Base-by-base conservation (phyloP, 352 stramenopile species). In the Plasmopara halstedii region DNA sequence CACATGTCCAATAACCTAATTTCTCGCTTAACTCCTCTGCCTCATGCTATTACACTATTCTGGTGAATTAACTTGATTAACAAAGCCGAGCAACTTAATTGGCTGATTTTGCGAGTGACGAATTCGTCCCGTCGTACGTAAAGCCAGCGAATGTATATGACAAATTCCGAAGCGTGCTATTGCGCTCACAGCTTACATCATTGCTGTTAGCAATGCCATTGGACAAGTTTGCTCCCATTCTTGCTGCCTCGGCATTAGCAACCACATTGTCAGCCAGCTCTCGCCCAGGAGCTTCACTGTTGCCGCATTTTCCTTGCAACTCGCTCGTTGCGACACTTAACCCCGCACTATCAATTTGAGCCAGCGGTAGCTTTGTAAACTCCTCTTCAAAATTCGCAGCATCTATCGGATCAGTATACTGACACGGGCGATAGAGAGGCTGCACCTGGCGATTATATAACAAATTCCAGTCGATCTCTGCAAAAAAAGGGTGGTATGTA, bases 141-240 rank as follows among this genome's bases (percentile, higher is more conserved):
- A 90, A 90, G 29, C 79, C 79, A 10, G 77, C 75, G 41, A 90
- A 90, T 32, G 79, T 90, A 54, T 91, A 91, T 56, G 79, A 91
- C 58, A 91, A 56, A 58, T 87, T 91, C 26, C 80, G 70, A 31
- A 82, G 54, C 54, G 69, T 72, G 50, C 70, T 88, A 60, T 83
- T 83, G 47, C 68, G 61, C 34, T 67, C 53, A 19, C 44, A 59
- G 36, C 53, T 70, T 19, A 59, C 67, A 6, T 56, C 63, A n/a
- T 34, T 65, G 34, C 70, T 81, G 21, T 53, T 58, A 13, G 55
- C 48, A 10, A 53, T 64, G n/a, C 58, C 53, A 46, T 55, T 64
- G 10, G 29, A 38, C 29, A 56, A 49, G 11, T 35, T 41, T 42
- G 40, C 39, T 46, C 50, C 53, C 34, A 60, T 47, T 10, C 48